These are phyloP conservation scores for Orbilia blumenaviensis DNA, from an alignment of 2,329 filamentous ascomycete species.

Conservation along the genomic window DNA sequence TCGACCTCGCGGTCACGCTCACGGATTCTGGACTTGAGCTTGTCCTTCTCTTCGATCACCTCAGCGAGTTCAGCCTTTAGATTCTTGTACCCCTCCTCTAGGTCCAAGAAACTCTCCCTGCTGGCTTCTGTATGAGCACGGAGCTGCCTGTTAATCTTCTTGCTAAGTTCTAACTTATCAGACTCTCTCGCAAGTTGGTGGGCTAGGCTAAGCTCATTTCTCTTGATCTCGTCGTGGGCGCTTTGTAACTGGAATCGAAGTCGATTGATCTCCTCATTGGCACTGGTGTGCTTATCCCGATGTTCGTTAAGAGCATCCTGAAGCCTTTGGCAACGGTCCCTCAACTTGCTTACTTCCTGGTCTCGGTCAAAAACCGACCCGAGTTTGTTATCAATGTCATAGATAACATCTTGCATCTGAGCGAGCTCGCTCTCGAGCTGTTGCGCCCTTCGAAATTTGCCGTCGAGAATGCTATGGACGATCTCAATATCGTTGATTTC, in stretches of 20 bases:
- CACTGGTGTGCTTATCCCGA: conserved; percentile 2
- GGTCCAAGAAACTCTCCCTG: conserved; percentile 11
- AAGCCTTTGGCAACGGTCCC: conserved; percentile 31
- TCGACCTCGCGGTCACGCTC: conserved; percentile 24
- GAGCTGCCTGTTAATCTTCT: conserved; percentile 9
- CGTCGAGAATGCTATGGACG: conserved; percentile 29
- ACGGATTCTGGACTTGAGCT: conserved; percentile 2
- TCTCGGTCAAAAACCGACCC: conserved; percentile 24
- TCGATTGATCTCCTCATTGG: conserved; percentile 10
- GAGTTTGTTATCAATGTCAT: conserved; percentile 42
- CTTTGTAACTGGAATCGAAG: conserved; percentile 10
- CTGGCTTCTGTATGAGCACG: not conserved
- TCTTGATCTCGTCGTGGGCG: conserved; percentile 21
- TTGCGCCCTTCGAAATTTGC: conserved; percentile 24
- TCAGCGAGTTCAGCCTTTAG: conserved; percentile 10
- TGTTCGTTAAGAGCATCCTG: conserved; percentile 41
- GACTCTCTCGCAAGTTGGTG: conserved; percentile 20
- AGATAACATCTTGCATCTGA: conserved; percentile 17
- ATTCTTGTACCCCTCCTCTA: conserved; percentile 4
- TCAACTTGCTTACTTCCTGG: not conserved
- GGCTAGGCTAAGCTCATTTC: conserved; percentile 2
- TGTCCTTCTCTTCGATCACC: conserved; percentile 2
- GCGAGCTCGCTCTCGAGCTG: conserved; percentile 28
- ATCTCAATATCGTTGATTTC: conserved; percentile 33
- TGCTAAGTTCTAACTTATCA: conserved; percentile 18